Base-by-base conservation (phyloP, 75 land plant genomes). In the Pinus tabuliformis region DNA sequence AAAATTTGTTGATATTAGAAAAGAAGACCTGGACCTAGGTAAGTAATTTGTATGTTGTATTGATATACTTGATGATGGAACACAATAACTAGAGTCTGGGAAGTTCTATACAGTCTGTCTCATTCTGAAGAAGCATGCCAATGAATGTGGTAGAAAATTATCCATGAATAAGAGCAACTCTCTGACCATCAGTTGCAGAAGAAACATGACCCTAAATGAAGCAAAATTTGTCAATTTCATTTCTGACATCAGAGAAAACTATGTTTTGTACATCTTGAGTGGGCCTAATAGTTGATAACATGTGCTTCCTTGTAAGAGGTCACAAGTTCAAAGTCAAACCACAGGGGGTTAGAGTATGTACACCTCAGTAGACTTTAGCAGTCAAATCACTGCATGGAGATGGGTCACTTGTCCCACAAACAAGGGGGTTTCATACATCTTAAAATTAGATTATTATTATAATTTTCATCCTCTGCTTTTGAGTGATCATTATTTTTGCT, bases 1-100 rank as follows among this genome's bases (percentile, higher is more conserved):
- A 88, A 94, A 96, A 73, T 96, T 96, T 82, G 93, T 96, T 73
- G 99, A 96, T 79, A 96, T 96, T 72, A 96, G 99, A 88, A 96
- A 94, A 78, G 99, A 96, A 73, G 99, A 96, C 79, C 77, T 96
- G 54, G 99, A 96, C 36, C 81, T 96, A n/a, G 98, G 98, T 96
- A 57, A 77, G 89, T 70, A 14, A 9, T 22, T n/a, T 57, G 4
- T 18, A 7, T 26, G 54, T 30, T n/a, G 16, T 73, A 17, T 52
- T 39, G 28, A 64, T 36, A 20, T 15, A 39, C 22, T 68, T 63
- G 11, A 49, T 65, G 3, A 68, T 75, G 56, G 20, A 14, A 70
- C 16, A 14, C 20, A 6, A 62, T 75, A 18, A 58, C 21, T 28
- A 18, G 1, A 21, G 24, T 73, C 4, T 64, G 17, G 17, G 68